Evolutionary conservation across 345 rosid genomes (phyloP).

Genomic region (Eucalyptus camaldulensis): DNA sequence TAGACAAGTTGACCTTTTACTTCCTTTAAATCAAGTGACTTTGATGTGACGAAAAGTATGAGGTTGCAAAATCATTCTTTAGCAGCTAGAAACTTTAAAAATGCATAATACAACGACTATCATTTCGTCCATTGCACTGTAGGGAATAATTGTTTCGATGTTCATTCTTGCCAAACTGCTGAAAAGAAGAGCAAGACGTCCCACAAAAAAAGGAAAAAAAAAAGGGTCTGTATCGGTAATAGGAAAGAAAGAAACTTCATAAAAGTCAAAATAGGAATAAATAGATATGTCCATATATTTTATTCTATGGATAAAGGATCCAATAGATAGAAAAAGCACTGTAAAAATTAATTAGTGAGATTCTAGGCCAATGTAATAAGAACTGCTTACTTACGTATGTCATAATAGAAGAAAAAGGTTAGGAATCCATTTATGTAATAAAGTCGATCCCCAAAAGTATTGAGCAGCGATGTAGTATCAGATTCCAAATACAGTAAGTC

Average conservation of each 20-base stretch:
- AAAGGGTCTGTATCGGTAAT: not conserved
- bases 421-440: too few relatives aligned
- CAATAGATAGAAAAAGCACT: not conserved
- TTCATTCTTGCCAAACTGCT: not conserved
- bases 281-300: not conserved
- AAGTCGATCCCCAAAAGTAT: too few relatives aligned
- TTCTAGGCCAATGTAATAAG: too few relatives aligned
- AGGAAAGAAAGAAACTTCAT: not conserved
- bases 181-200: not conserved
- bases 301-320: not conserved
- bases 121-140: not conserved
- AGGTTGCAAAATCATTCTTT: not conserved
- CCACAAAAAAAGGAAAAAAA: not conserved
- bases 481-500: not conserved
- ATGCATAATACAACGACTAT: not conserved
- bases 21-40: not conserved
- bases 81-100: not conserved
- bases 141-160: not conserved
- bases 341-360: too few relatives aligned
- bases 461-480: not conserved
- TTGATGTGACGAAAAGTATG: not conserved
- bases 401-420: too few relatives aligned
- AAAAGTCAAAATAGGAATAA: not conserved
- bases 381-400: too few relatives aligned
- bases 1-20: not conserved